Percentiles rank a stretch among this genome's conserved stretches.
Conservation (phyloP, 2,329 filamentous ascomycete species). For the Cladosporium oxysporum region DNA sequence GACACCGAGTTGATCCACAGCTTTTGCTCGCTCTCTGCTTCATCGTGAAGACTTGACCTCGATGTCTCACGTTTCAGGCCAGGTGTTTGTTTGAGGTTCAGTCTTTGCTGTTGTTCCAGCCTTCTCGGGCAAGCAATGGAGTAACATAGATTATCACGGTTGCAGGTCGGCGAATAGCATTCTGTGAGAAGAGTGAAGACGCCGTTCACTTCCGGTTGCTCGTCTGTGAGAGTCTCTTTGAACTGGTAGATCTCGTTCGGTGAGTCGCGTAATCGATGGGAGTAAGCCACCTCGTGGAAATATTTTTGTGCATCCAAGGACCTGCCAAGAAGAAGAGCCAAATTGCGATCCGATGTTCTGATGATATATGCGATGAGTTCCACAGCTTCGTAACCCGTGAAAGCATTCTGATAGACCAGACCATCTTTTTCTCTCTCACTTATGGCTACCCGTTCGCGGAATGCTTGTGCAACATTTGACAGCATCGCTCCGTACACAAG, state of each 20-base stretch:
- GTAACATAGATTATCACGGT: conserved; percentile 91
- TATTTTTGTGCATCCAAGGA: conserved; percentile 97
- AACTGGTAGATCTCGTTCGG: conserved; percentile 95
- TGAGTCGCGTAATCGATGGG: conserved; percentile 93
- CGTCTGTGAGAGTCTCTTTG: conserved; percentile 86
- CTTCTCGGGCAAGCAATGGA: conserved; percentile 94
- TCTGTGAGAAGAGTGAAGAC: conserved; percentile 96
- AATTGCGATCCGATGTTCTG: conserved; percentile 91
- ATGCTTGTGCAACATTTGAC: conserved; percentile 90
- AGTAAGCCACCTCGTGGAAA: conserved; percentile 98
- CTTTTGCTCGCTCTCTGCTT: conserved; percentile 88
- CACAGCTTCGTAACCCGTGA: conserved; percentile 92
- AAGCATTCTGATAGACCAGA: conserved; percentile 93
- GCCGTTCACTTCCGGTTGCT: conserved; percentile 83
- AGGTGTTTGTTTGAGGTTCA: conserved; percentile 91
- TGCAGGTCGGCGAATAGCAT: conserved; percentile 97
- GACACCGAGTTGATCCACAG: conserved; percentile 99
- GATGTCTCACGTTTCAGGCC: conserved; percentile 75
- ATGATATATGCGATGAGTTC: conserved; percentile 96
- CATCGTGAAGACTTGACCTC: conserved; percentile 75
- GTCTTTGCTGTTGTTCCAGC: conserved; percentile 88
- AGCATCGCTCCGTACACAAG: conserved; percentile 91
- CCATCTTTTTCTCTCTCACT: conserved; percentile 96
- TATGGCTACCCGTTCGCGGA: conserved; percentile 82
- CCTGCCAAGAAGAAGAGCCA: conserved; percentile 85